Evolutionary conservation across 1,284 basidiomycete genomes (phyloP), one percentile per base, ranked within the genome.

Genomic region (Hemileia vastatrix): DNA sequence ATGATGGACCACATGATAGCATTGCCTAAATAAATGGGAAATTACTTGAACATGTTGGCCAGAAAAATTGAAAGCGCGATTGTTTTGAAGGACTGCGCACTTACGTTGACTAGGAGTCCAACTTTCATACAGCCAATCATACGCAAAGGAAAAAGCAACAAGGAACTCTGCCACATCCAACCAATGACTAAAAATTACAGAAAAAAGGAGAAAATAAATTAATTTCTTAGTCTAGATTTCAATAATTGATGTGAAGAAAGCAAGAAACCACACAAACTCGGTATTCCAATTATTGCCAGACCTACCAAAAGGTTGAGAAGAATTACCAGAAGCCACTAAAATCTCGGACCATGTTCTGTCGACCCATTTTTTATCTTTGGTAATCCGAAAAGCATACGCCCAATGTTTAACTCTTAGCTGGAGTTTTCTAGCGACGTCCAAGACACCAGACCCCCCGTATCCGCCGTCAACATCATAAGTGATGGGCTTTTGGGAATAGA

Each of bases 321-420:
- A 66, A 60, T 72, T 73, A 40, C 73, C 74, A 40, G 74, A 71
- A 33, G 72, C 74, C 13, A 61, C 67, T 50, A 67, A 80, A 45
- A 97, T 78, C 78, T 98, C 94, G 40, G 75, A 74, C 85, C 85
- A 96, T 18, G 86, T 81, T 63, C 91, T 83, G 73, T 95, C 87
- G 32, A 85, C 84, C 85, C 87, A 83, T 85, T n/a, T 83, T 24
- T 87, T 88, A 76, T 97, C 86, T 67, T 90, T 88, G 56, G 90
- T 87, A 82, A 96, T 84, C 63, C 85, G 84, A 77, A 87, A 97
- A 23, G 82, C 91, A 73, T 97, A 98, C 1, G 86, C 84, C 64
- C 89, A 94, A 36, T 89, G 88, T 79, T 97, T 97, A 77, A 97
- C 80, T 65, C 88, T 83, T 78, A 85, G 81, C 78, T 98, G 97